Percentiles rank a stretch among this genome's conserved stretches.
These are phyloP conservation scores for Mortierella sp. DNA, from an alignment of 371 early-diverging fungal genomes.

Conservation along the genomic window DNA sequence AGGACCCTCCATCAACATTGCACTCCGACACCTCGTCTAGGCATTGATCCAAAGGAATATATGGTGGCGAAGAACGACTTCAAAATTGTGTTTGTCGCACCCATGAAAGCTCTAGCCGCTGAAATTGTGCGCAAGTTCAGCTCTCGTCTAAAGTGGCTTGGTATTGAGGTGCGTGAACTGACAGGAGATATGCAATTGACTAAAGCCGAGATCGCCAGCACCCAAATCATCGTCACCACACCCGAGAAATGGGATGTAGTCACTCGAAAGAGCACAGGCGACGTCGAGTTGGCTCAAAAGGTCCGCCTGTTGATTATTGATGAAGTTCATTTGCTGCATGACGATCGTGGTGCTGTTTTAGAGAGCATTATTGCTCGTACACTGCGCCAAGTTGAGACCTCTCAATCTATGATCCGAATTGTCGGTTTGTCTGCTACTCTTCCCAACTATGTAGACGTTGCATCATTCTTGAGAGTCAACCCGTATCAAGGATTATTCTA, in stretches of 20 bases:
- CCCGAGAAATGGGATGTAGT: constrained; percentile 99
- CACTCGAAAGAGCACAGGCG: constrained; percentile 95
- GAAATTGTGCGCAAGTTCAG: constrained; percentile 97
- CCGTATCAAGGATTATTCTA: constrained; percentile 93
- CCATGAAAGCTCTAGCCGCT: constrained; percentile 99
- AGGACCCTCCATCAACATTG: constrained; percentile 82
- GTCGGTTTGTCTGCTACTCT: constrained; percentile 99
- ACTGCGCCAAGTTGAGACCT: constrained; percentile 91
- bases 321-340: constrained; percentile 99
- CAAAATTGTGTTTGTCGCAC: constrained; percentile 99
- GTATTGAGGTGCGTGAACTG: constrained; percentile 90
- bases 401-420: constrained; percentile 96
- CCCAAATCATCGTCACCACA: constrained; percentile 99
- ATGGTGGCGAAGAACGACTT: constrained; percentile 85
- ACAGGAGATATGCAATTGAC: constrained; percentile 98
- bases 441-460: constrained; percentile 99
- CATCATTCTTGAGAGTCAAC: constrained; percentile 94
- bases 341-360: constrained; percentile 98
- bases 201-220: constrained; percentile 88
- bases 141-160: constrained; percentile 86
- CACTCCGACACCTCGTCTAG: constrained; percentile 58
- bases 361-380: constrained; percentile 98
- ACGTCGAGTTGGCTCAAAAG: constrained; percentile 90
- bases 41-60: constrained; percentile 79
- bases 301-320: constrained; percentile 94